Conservation (phyloP, 2,329 filamentous ascomycete genomes). For the Colletotrichum orchidophilum region DNA sequence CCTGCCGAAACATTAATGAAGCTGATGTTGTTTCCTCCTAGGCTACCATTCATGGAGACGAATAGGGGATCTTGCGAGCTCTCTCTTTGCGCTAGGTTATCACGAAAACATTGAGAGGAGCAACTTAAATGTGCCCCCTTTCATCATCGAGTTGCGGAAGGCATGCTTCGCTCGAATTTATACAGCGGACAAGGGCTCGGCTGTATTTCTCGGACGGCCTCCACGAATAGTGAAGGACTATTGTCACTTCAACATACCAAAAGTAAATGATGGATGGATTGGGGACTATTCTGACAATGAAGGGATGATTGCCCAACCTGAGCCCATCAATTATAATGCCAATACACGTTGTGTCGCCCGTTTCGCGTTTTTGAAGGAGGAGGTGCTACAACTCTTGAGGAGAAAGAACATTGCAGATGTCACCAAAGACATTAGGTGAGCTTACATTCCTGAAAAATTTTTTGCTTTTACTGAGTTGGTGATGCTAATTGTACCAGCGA, state of each 20-base stretch:
- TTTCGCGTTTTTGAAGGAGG: not conserved
- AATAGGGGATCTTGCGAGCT: constrained; percentile 55
- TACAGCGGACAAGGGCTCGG: not conserved
- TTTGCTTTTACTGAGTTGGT: not conserved
- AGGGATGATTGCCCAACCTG: not conserved
- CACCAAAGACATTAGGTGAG: not conserved
- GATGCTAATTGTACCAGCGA: not conserved
- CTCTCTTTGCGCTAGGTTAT: constrained; percentile 56
- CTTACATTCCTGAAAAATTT: not conserved
- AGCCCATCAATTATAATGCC: not conserved
- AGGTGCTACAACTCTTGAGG: not conserved
- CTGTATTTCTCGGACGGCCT: not conserved
- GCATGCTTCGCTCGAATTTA: not conserved
- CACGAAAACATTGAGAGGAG: constrained; percentile 47
- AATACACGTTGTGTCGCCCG: not conserved
- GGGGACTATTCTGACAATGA: not conserved
- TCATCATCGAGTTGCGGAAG: not conserved
- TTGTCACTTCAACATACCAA: not conserved
- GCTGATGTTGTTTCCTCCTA: constrained; percentile 36
- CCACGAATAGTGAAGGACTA: not conserved
- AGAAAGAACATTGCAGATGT: not conserved
- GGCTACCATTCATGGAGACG: constrained; percentile 58
- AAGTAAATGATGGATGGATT: not conserved
- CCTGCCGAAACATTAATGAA: not conserved
- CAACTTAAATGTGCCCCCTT: not conserved